These are phyloP conservation scores for Podochytrium sp. DNA, from an alignment of 192 early-diverging fungal genomes.

Conservation along the genomic window DNA sequence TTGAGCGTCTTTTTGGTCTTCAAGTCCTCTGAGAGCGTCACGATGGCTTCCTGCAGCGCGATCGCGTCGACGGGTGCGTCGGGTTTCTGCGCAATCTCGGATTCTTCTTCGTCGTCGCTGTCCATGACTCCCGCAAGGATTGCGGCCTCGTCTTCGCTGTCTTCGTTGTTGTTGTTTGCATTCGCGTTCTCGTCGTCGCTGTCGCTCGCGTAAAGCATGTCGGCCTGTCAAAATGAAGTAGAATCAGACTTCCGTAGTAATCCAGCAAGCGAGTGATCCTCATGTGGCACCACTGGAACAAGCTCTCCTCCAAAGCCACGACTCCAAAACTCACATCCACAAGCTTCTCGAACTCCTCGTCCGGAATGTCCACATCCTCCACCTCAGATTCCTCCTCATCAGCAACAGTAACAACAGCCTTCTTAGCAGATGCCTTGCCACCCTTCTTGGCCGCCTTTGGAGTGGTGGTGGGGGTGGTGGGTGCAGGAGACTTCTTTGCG, in stretches of 20 bases:
- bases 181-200: not conserved
- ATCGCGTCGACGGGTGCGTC: not conserved
- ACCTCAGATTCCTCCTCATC: constrained; percentile 9
- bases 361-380: constrained; percentile 6
- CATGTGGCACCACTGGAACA: too few relatives aligned
- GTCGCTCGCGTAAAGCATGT: not conserved
- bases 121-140: constrained; percentile 7
- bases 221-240: too few relatives aligned
- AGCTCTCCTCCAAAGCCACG: too few relatives aligned
- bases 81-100: constrained; percentile 22
- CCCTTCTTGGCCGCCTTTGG: not conserved
- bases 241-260: too few relatives aligned
- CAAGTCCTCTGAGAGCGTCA: not conserved
- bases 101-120: constrained; percentile 29
- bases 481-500: constrained; percentile 6
- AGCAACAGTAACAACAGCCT: not conserved
- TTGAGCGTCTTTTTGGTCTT: not conserved
- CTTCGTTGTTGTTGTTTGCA: too few relatives aligned
- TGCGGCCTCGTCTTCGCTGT: constrained; percentile 10
- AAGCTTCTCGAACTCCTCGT: constrained; percentile 8
- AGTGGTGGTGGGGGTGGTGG: not conserved
- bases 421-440: not conserved
- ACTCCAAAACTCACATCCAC: not conserved
- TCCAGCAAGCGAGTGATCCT: too few relatives aligned
- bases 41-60: constrained; percentile 28